Evolutionary conservation across 75 land plant genomes (phyloP).

Genomic region (Ceratopteris richardii): DNA sequence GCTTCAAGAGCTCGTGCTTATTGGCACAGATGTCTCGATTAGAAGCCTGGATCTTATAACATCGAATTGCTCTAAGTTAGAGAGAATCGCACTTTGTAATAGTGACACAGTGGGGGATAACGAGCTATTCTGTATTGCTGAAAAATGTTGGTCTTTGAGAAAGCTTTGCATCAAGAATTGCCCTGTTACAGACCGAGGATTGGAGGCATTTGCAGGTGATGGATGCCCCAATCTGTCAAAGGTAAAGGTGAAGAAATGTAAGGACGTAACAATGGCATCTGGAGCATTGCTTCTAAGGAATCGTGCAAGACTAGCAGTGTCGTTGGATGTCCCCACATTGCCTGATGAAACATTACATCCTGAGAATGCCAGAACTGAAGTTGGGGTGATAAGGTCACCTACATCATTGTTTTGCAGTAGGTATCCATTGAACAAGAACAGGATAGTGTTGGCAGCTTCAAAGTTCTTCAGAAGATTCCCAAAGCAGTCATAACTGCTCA

Average conservation of each 20-base stretch:
- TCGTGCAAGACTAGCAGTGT: slow-evolving; percentile 25
- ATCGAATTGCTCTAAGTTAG: slow-evolving; percentile 31
- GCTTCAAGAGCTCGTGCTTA: slow-evolving; percentile 45
- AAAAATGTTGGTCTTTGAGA: slow-evolving; percentile 33
- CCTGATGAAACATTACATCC: slow-evolving; percentile 1
- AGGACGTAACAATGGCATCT: slow-evolving; percentile 21
- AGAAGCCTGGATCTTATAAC: slow-evolving; percentile 29
- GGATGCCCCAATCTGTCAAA: slow-evolving; percentile 49
- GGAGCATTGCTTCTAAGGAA: slow-evolving; percentile 14
- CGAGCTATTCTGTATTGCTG: slow-evolving; percentile 35
- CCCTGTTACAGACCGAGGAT: slow-evolving; percentile 41
- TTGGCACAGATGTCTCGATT: slow-evolving; percentile 27
- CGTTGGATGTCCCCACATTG: slow-evolving; percentile 21
- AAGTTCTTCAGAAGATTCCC: not conserved
- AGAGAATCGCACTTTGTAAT: slow-evolving; percentile 50
- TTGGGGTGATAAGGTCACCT: not conserved
- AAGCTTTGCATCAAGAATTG: slow-evolving; percentile 54
- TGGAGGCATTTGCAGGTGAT: slow-evolving; percentile 27
- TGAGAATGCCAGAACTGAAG: slow-evolving; percentile 4
- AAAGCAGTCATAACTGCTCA: too few relatives aligned
- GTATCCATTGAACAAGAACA: not conserved
- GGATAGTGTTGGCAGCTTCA: not conserved
- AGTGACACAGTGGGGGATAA: slow-evolving; percentile 43
- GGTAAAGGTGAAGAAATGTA: slow-evolving; percentile 54
- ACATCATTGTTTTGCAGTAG: slow-evolving; percentile 1